Base-by-base conservation (phyloP, 306 rosid genomes). In the Medicago arabica region DNA sequence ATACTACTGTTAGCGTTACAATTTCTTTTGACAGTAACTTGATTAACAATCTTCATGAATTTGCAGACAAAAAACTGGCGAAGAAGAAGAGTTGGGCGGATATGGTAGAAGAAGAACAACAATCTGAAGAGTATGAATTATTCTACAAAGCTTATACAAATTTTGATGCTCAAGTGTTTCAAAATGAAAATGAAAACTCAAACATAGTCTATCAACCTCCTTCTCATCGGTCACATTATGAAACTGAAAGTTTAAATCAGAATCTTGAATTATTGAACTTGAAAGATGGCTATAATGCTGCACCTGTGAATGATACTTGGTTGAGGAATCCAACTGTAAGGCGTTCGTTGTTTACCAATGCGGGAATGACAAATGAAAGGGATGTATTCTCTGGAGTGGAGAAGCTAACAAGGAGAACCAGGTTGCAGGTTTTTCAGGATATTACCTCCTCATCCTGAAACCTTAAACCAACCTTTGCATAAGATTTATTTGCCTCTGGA, bases 71-170 rank as follows among this genome's bases (percentile, higher is more conserved):
- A 50, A 72, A 82, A 44, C 57, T 75, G 17, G 23, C 55, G 5
- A 58, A 31, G 71, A 88, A 87, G 91, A 95, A 90, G 79, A 92
- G 99, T 47, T 95, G 99, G 99, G 99, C 99, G 65, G 99, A 95
- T 67, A 83, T 92, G 82, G 97, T 69, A 12, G 97, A 95, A 86
- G 99, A 94, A 85, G 98, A 91, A 58, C 96, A 91, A 69, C 93
- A 93, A 84, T 83, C 85, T 73, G 96, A 89, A 75, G 90, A 84
- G 34, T 18, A 76, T 7, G 76, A 64, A 5, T 36, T 85, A 38
- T 70, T 72, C 31, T 31, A 58, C 1, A 67, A 69, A 12, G 83
- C 75, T 60, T 68, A 49, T 55, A 15, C 59, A 63, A 21, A 59
- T 57, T 67, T 73, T 62, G 86, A 51, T 67, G 81, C 55, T 54